Conservation (phyloP, 768 basidiomycete genomes). For the Termitomyces sp. region DNA sequence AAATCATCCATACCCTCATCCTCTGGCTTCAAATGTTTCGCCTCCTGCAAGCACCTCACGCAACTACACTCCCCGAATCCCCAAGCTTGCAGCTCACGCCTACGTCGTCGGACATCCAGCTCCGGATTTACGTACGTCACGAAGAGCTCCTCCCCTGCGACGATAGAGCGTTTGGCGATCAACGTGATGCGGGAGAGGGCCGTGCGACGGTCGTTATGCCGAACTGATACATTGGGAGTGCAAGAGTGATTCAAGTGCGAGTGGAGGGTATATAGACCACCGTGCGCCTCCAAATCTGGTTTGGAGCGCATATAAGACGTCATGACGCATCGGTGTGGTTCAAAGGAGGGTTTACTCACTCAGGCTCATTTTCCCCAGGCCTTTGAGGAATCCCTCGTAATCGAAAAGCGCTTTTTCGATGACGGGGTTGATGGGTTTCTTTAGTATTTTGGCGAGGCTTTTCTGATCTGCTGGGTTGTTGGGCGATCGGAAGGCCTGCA, state of each 20-base stretch:
- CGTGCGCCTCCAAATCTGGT: slow-evolving; percentile 77
- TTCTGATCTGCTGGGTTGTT: slow-evolving; percentile 43
- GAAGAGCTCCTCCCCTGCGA: slow-evolving; percentile 66
- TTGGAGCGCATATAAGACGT: background rate
- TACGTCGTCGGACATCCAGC: slow-evolving; percentile 40
- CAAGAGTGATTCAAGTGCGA: slow-evolving; percentile 88
- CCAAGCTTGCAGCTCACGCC: slow-evolving; percentile 59
- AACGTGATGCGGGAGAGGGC: slow-evolving; percentile 72
- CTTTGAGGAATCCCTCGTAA: slow-evolving; percentile 70
- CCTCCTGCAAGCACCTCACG: slow-evolving; percentile 60
- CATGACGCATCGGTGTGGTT: slow-evolving; percentile 4
- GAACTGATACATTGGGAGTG: slow-evolving; percentile 71
- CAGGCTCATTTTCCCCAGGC: slow-evolving; percentile 74
- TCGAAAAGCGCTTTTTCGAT: slow-evolving; percentile 60
- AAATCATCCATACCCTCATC: slow-evolving; percentile 37
- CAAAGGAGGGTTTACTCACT: slow-evolving; percentile 43
- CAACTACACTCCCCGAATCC: slow-evolving; percentile 73
- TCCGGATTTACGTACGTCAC: slow-evolving; percentile 78
- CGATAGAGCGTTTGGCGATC: slow-evolving; percentile 60
- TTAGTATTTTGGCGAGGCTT: slow-evolving; percentile 50
- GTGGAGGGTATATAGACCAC: slow-evolving; percentile 81
- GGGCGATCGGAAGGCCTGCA: slow-evolving; percentile 62
- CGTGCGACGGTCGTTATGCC: slow-evolving; percentile 65
- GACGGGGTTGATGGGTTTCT: slow-evolving; percentile 41
- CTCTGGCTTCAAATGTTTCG: slow-evolving; percentile 28